Conservation (phyloP, 2,329 filamentous ascomycete genomes). For the Coniochaeta prunicola region DNA sequence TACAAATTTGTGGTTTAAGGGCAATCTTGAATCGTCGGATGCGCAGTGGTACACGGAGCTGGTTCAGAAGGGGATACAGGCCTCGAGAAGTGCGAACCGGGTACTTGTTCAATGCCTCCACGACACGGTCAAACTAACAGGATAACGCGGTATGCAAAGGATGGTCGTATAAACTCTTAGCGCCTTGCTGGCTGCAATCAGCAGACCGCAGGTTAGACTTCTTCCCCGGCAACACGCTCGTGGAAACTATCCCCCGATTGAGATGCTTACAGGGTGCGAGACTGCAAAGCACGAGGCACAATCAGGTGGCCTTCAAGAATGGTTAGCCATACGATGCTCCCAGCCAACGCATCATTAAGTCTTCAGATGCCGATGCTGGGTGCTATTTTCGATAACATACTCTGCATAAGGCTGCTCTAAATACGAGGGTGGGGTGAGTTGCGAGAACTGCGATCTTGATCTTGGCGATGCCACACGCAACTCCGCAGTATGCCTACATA, state of each 20-base stretch:
- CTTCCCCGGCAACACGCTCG: no score
- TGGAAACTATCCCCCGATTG: not conserved
- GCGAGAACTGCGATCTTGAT: not conserved
- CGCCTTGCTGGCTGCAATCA: not conserved
- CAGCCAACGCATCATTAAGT: not conserved
- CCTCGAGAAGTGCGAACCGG: conserved; percentile 32
- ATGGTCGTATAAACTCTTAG: not conserved
- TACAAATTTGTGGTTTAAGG: conserved; percentile 92
- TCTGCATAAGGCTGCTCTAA: not conserved
- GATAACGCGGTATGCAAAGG: not conserved
- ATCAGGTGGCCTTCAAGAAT: not conserved
- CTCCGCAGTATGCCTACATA: no score
- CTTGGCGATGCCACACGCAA: not conserved
- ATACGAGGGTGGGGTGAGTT: not conserved
- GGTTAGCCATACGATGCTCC: not conserved
- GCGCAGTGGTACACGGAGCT: conserved; percentile 31
- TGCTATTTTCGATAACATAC: not conserved
- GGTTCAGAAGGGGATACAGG: conserved; percentile 32
- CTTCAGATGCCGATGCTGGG: not conserved
- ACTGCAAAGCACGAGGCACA: not conserved
- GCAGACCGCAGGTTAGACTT: not conserved
- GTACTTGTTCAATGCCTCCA: conserved; percentile 32
- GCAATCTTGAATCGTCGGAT: conserved; percentile 43
- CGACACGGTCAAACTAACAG: conserved; percentile 22
- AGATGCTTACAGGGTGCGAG: not conserved